Conservation (phyloP, 2,329 filamentous ascomycete species). For the Hymenoscyphus salicellus region DNA sequence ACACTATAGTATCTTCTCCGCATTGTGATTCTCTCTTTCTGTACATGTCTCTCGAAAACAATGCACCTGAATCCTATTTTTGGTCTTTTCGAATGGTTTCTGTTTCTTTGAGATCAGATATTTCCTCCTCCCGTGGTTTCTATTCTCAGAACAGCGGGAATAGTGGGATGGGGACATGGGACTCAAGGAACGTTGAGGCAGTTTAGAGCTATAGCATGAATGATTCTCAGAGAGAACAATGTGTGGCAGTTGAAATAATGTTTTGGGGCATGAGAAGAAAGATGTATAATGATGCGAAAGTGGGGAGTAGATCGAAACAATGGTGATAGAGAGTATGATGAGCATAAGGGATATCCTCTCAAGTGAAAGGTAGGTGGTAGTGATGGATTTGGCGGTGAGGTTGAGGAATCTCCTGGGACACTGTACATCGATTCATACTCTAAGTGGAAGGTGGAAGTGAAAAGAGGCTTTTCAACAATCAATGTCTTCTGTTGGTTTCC, state of each 20-base stretch:
- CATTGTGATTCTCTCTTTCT: not conserved
- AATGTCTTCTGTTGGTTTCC: not conserved
- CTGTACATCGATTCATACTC: not conserved
- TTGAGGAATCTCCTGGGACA: not conserved
- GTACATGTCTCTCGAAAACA: not conserved
- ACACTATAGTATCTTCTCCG: not conserved
- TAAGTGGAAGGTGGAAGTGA: not conserved
- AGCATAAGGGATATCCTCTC: not conserved
- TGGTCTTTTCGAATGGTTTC: not conserved
- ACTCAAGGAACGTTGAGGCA: not conserved
- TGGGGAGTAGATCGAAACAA: not conserved
- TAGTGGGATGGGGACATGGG: not conserved
- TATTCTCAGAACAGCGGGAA: not conserved
- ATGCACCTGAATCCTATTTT: not conserved
- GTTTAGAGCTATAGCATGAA: constrained; percentile 1
- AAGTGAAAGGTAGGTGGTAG: not conserved
- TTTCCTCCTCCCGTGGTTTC: not conserved
- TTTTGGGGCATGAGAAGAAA: constrained; percentile 8
- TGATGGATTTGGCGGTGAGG: not conserved
- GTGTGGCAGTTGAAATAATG: constrained; percentile 5
- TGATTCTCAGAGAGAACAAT: not conserved
- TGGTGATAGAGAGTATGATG: not conserved
- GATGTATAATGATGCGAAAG: not conserved
- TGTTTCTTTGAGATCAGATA: not conserved
- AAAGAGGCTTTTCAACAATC: not conserved